These are phyloP conservation scores for Phaseolus lunatus DNA, from an alignment of 306 rosid species.

Conservation along the genomic window DNA sequence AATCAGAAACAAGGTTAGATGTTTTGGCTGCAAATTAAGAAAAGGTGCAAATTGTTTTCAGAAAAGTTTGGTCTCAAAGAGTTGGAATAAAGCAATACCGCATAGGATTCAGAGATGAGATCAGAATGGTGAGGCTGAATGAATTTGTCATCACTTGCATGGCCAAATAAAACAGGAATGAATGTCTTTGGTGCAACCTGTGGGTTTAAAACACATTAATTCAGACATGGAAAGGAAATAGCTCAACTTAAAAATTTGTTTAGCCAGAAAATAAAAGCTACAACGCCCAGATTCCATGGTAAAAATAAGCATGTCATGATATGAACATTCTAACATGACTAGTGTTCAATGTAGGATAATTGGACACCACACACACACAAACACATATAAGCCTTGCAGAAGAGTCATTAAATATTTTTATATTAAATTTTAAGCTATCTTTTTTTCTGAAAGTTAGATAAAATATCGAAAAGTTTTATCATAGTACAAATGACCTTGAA, in stretches of 20 bases:
- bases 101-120: constrained; percentile 73
- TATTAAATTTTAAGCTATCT: neutral
- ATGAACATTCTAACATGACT: neutral
- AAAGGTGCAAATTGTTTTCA: constrained; percentile 10
- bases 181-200: constrained; percentile 93
- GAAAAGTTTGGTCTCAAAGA: constrained; percentile 36
- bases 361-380: neutral
- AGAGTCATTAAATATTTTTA: neutral
- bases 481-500: neutral
- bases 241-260: constrained; percentile 19
- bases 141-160: constrained; percentile 90
- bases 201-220: constrained; percentile 42
- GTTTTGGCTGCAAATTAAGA: constrained; percentile 23
- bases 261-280: constrained; percentile 25
- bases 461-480: neutral
- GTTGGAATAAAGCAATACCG: constrained; percentile 57
- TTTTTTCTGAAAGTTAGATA: neutral
- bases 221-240: constrained; percentile 34
- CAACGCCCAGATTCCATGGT: constrained; percentile 9
- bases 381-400: neutral
- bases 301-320: constrained; percentile 19
- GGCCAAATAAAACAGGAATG: constrained; percentile 95
- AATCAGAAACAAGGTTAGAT: constrained; percentile 41
- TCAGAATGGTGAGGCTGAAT: constrained; percentile 88
- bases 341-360: neutral